A percentile compares a stretch with the other conserved stretches of the same genome.
Conservation (phyloP, 176 grass and related monocot species). For the Leersia perrieri region DNA sequence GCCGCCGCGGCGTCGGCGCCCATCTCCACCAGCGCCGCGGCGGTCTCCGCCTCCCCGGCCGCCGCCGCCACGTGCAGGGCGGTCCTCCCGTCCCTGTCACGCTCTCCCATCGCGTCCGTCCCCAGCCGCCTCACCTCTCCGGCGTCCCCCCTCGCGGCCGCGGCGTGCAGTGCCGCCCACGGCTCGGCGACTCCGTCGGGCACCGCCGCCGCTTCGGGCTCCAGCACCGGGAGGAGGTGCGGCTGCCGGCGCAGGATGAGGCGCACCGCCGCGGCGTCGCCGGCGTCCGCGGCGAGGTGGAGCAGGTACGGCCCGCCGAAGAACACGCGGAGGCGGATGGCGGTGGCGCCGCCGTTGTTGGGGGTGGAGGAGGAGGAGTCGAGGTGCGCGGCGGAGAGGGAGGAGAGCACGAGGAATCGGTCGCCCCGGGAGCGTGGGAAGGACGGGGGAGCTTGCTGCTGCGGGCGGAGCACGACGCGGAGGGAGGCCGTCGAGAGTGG, state of each 20-base stretch:
- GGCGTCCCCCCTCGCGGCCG: conserved; percentile 57
- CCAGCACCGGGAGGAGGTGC: conserved; percentile 55
- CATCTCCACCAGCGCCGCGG: conserved; percentile 66
- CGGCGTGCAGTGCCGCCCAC: conserved; percentile 57
- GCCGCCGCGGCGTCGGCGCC: conserved; percentile 47
- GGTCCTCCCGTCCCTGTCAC: conserved; percentile 57
- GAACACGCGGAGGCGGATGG: conserved; percentile 67
- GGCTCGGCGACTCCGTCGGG: conserved; percentile 28
- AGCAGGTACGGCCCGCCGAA: conserved; percentile 75
- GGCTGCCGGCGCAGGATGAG: conserved; percentile 76
- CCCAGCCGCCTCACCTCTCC: conserved; percentile 48
- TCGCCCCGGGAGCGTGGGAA: conserved; percentile 82
- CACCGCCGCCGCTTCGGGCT: conserved; percentile 17
- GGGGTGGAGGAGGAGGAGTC: not conserved
- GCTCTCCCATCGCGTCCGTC: conserved; percentile 42
- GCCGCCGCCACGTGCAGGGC: conserved; percentile 56
- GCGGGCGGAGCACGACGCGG: conserved; percentile 85
- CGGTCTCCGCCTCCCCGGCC: conserved; percentile 50
- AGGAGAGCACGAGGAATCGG: conserved; percentile 85
- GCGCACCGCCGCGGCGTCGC: conserved; percentile 51
- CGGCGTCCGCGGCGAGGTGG: conserved; percentile 44
- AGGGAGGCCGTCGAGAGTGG: conserved; percentile 61
- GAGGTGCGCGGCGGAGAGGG: conserved; percentile 54
- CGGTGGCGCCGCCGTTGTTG: not conserved
- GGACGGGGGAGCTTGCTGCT: conserved; percentile 52